Evolutionary conservation across 768 basidiomycete genomes (phyloP), one percentile per base, ranked within the genome.

Genomic region (Suillus variegatus): DNA sequence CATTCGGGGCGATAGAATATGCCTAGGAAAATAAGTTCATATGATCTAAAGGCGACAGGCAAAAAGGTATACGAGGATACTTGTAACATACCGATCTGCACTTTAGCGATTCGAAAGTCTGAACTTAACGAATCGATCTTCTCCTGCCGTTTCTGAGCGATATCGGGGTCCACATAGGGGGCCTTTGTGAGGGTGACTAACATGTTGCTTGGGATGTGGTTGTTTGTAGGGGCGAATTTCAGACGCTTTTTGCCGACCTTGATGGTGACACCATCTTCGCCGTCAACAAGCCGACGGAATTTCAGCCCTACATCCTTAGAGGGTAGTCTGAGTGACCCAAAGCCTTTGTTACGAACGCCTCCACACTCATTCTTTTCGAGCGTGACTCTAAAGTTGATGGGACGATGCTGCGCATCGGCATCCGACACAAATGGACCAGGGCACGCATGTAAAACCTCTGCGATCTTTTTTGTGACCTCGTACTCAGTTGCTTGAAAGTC

Each of bases 81-180:
- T 79, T 84, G 86, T 72, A 84, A 85, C 40, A 84, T 68, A 28
- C 92, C 92, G 66, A 93, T 88, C 74, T 93, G 92, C 49, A 93
- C 78, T 10, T 79, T 78, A 63, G 85, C 81, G 13, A 93, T 78
- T 38, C 88, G 85, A 28, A 92, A 76, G 13, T 78, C 79, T 8
- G 82, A 76, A 18, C 82, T 72, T 13, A 90, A 78, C 4, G 80
- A 74, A 32, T 73, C 69, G 12, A 86, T 69, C 46, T 78, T 89
- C 35, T 73, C 60, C 61, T 77, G 73, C 62, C 80, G 85, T 51
- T 85, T 80, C 72, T 84, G 82, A 58, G 85, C 87, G 3, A 82
- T 78, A 35, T 83, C 79, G 0, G 89, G 87, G 65, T 85, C 74
- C 18, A 86, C 77, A 66, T 83, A 90, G 0, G 81, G 85, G 0